Evolutionary conservation across 2,329 filamentous ascomycete genomes (phyloP).

Genomic region (Penicillium sp.): DNA sequence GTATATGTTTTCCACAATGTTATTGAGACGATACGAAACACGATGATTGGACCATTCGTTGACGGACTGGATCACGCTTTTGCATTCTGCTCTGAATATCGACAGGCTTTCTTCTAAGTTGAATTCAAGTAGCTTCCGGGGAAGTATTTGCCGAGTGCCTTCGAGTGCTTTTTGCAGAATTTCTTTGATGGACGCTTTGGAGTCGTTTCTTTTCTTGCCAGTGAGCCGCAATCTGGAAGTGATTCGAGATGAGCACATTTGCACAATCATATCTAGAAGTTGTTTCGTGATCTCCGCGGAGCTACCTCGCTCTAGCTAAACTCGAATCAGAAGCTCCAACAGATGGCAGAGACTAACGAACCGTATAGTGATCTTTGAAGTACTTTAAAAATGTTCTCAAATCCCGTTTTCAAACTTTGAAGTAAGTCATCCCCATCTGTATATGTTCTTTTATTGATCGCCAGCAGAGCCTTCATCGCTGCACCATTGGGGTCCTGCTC

Average conservation of each 20-base stretch:
- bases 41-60: slow-evolving; percentile 34
- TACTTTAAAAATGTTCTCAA: slow-evolving; percentile 17
- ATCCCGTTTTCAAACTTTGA: background rate
- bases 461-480: slow-evolving; percentile 35
- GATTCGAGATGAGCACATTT: slow-evolving; percentile 37
- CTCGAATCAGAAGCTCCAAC: slow-evolving; percentile 7
- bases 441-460: slow-evolving; percentile 35
- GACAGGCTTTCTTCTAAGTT: slow-evolving; percentile 11
- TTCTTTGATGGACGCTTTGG: slow-evolving; percentile 15
- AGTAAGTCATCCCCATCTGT: slow-evolving; percentile 23
- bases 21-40: slow-evolving; percentile 24
- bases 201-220: slow-evolving; percentile 3
- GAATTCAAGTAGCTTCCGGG: slow-evolving; percentile 17
- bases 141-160: slow-evolving; percentile 6
- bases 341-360: slow-evolving; percentile 9
- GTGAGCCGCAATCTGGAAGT: slow-evolving; percentile 31
- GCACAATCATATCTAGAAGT: slow-evolving; percentile 33
- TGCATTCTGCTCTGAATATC: slow-evolving; percentile 26
- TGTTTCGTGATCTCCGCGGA: slow-evolving; percentile 14
- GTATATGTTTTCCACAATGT: slow-evolving; percentile 36
- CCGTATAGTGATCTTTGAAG: slow-evolving; percentile 14
- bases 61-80: slow-evolving; percentile 27
- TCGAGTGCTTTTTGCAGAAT: slow-evolving; percentile 13
- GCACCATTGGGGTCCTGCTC: slow-evolving; percentile 25
- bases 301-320: slow-evolving; percentile 4